Conservation (phyloP, 2,329 filamentous ascomycete genomes). For the Aspergillus sclerotialis region DNA sequence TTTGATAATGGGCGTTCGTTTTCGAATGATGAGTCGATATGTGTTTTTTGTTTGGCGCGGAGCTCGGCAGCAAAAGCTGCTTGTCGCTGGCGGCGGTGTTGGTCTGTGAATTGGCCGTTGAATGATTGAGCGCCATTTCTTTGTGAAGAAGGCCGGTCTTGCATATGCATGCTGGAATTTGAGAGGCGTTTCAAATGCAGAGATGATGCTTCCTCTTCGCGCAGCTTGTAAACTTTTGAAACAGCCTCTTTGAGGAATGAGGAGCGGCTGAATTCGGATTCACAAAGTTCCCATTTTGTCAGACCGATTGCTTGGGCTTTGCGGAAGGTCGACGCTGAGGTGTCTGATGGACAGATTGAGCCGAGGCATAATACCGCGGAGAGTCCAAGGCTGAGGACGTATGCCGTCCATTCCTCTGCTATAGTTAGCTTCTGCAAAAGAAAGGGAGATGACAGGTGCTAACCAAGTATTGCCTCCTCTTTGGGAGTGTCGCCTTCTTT, state of each 20-base stretch:
- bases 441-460: conserved; percentile 9
- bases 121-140: conserved; percentile 1
- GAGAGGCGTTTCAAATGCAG: neutral
- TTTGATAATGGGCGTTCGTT: conserved; percentile 35
- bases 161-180: conserved; percentile 6
- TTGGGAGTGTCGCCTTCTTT: conserved; percentile 30
- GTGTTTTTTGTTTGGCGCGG: conserved; percentile 15
- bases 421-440: conserved; percentile 10
- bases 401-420: conserved; percentile 55
- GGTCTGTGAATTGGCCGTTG: conserved; percentile 1
- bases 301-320: conserved; percentile 49
- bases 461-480: conserved; percentile 49
- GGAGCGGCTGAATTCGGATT: conserved; percentile 41
- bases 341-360: conserved; percentile 32
- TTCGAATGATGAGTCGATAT: conserved; percentile 14
- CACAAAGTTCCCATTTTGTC: conserved; percentile 48
- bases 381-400: conserved; percentile 54
- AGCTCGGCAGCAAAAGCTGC: conserved; percentile 27
- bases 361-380: conserved; percentile 48
- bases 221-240: conserved; percentile 51
- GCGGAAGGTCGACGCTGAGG: conserved; percentile 41
- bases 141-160: conserved; percentile 8
- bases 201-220: conserved; percentile 7
- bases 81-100: conserved; percentile 22
- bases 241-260: conserved; percentile 57